A percentile compares a stretch with the other conserved stretches of the same genome.
Conservation (phyloP, 2,329 filamentous ascomycete species). For the Pseudocercospora eumusae region DNA sequence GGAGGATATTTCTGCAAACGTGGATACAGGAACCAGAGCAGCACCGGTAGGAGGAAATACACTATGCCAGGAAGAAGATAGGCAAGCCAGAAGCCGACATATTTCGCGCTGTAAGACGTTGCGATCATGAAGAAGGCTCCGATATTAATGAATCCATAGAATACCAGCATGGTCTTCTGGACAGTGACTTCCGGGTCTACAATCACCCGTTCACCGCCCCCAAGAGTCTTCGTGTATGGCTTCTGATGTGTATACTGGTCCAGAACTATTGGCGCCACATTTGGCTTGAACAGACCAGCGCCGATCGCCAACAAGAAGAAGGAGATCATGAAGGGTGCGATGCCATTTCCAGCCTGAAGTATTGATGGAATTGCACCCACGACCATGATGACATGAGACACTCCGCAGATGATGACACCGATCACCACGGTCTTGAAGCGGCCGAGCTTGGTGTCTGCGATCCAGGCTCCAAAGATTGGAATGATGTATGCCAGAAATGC, state of each 20-base stretch:
- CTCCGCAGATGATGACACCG: slow-evolving; percentile 30
- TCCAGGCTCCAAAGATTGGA: slow-evolving; percentile 47
- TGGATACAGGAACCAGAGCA: slow-evolving; percentile 33
- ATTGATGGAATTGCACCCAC: slow-evolving; percentile 30
- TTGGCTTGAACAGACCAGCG: slow-evolving; percentile 77
- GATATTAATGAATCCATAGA: slow-evolving; percentile 73
- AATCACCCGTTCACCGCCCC: slow-evolving; percentile 49
- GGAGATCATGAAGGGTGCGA: slow-evolving; percentile 58
- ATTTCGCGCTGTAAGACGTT: slow-evolving; percentile 66
- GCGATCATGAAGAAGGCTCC: slow-evolving; percentile 67
- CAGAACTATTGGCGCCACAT: slow-evolving; percentile 58
- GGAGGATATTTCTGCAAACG: slow-evolving; percentile 31
- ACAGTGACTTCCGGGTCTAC: slow-evolving; percentile 51
- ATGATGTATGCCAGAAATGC: slow-evolving; percentile 60
- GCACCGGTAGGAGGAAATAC: slow-evolving; percentile 53
- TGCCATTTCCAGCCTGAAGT: slow-evolving; percentile 27
- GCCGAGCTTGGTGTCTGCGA: slow-evolving; percentile 32
- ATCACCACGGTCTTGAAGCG: slow-evolving; percentile 29
- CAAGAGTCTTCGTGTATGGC: slow-evolving; percentile 40
- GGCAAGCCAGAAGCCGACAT: slow-evolving; percentile 65
- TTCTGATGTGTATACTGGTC: slow-evolving; percentile 48
- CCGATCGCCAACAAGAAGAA: slow-evolving; percentile 56
- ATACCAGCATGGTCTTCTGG: slow-evolving; percentile 58
- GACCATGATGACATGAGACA: slow-evolving; percentile 31
- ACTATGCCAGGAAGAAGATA: slow-evolving; percentile 62